A percentile compares a stretch with the other conserved stretches of the same genome.
phyloP scores from a whole-genome alignment of 345 rosid genomes.

The Eucalyptus globulus region DNA sequence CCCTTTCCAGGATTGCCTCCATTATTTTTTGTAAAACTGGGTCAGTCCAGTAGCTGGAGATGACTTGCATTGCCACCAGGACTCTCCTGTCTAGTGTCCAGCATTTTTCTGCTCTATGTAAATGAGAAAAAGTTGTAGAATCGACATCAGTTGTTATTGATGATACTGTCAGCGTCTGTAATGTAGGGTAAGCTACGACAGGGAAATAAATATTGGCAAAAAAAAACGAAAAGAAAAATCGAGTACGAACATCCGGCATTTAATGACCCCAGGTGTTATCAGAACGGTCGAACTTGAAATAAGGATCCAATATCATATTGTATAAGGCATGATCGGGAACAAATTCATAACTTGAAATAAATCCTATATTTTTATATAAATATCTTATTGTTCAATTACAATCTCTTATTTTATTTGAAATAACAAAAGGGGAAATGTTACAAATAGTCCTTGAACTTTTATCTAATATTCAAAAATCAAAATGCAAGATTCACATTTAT shows the following conservation, averaged over 20 bases:
- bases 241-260: neutral
- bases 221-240: neutral
- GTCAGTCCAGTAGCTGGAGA: neutral
- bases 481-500: rapidly evolving
- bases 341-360: no score
- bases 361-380: no score
- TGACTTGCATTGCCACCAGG: neutral
- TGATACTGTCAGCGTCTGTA: neutral
- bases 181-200: neutral
- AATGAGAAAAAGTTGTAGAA: neutral
- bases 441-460: rapidly evolving
- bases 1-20: neutral
- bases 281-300: neutral
- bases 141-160: neutral
- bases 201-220: neutral
- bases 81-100: neutral
- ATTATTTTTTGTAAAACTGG: neutral
- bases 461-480: no score
- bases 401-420: no score
- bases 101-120: neutral
- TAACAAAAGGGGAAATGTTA: no score
- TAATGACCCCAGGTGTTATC: neutral
- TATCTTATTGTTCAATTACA: no score
- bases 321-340: no score
- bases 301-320: no score